Conservation (phyloP, 140 eudicot species). For the Anethum foeniculum region DNA sequence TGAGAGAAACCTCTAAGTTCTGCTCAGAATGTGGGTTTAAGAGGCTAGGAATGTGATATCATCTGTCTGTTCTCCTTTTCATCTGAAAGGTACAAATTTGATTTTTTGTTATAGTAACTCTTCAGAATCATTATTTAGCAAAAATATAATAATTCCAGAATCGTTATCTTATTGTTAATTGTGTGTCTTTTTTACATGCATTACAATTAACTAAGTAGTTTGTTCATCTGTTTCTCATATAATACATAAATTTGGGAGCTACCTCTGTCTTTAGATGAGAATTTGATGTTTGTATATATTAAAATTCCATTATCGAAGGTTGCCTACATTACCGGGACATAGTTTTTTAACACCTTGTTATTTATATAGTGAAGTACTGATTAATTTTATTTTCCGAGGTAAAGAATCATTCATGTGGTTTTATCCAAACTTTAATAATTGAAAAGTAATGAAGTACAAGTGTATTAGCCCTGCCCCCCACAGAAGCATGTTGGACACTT, state of each 20-base stretch:
- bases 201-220: not conserved
- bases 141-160: too few relatives aligned
- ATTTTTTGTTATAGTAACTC: not conserved
- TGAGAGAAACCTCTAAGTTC: slow-evolving; percentile 89
- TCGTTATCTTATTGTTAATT: not conserved
- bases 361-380: not conserved
- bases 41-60: slow-evolving; percentile 67
- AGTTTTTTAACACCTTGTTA: not conserved
- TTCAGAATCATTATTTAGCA: not conserved
- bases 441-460: not conserved
- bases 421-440: not conserved
- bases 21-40: slow-evolving; percentile 96
- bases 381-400: not conserved
- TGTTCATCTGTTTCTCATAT: not conserved
- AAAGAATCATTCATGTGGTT: not conserved
- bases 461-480: not conserved
- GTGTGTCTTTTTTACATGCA: not conserved
- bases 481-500: not conserved
- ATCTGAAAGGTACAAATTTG: not conserved
- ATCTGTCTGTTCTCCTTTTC: not conserved
- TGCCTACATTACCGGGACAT: not conserved
- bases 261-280: not conserved
- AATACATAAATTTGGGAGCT: not conserved
- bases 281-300: not conserved
- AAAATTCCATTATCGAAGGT: not conserved